phyloP scores from a whole-genome alignment of 108 stramenopile species.

The Skeletonema costatum region DNA sequence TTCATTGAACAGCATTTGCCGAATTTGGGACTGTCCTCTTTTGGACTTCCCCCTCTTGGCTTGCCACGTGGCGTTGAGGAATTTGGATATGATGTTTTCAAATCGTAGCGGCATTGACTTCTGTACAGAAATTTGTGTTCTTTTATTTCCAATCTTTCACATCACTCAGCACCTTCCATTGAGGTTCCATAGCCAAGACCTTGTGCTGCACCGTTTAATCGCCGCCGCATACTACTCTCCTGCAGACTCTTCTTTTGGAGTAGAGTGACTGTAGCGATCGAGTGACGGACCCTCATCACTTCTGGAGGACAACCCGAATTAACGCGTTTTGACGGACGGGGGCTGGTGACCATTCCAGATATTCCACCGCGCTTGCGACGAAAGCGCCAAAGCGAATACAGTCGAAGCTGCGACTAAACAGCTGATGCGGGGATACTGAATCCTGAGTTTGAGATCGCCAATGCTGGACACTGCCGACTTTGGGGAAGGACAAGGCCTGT shows the following conservation, averaged over 20 bases:
- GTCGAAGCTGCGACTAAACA: background rate
- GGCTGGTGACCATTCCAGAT: conserved; percentile 11
- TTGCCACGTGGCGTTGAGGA: background rate
- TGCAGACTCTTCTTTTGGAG: conserved; percentile 28
- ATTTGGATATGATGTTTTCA: conserved; percentile 30
- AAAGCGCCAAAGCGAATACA: background rate
- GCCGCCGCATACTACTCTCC: conserved; percentile 21
- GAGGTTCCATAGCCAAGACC: conserved; percentile 36
- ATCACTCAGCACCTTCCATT: conserved; percentile 28
- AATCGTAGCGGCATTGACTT: conserved; percentile 39
- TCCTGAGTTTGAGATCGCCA: conserved; percentile 12
- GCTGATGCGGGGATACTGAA: conserved; percentile 22
- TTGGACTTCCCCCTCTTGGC: conserved; percentile 20
- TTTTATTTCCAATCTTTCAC: conserved; percentile 8
- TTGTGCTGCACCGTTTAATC: conserved; percentile 19
- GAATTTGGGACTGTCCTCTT: conserved; percentile 8
- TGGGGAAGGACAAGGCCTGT: conserved; percentile 34
- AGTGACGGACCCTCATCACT: conserved; percentile 26
- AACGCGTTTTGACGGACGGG: conserved; percentile 9
- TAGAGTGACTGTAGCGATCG: conserved; percentile 38
- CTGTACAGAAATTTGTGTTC: background rate
- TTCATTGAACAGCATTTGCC: conserved; percentile 34
- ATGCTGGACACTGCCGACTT: background rate
- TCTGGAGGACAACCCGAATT: conserved; percentile 11
- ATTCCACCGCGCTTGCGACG: background rate